Evolutionary conservation across 768 basidiomycete species (phyloP).

Genomic region (Cytidiella melzeri): DNA sequence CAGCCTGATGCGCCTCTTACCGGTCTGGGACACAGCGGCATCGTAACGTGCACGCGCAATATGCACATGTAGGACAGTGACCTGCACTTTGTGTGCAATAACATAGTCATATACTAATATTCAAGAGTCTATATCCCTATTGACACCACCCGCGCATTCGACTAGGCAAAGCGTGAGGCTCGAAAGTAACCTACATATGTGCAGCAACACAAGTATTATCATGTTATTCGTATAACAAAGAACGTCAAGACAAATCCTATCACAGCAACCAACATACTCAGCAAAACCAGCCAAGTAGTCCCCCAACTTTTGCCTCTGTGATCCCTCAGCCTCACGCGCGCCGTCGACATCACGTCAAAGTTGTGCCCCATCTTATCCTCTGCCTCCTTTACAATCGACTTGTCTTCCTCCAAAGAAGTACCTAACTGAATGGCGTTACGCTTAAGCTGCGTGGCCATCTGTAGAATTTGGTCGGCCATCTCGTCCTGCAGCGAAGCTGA

Average conservation of each 20-base stretch:
- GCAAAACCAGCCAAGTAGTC: constrained; percentile 48
- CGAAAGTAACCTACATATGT: no score
- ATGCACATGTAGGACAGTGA: no score
- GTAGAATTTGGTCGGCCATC: constrained; percentile 64
- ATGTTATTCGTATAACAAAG: constrained; percentile 60
- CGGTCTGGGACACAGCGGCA: no score
- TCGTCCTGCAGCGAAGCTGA: constrained; percentile 67
- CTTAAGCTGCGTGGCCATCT: constrained; percentile 87
- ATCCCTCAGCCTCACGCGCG: constrained; percentile 44
- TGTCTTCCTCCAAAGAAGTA: constrained; percentile 65
- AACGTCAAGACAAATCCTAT: constrained; percentile 70
- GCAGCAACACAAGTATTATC: no score
- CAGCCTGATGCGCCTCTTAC: no score
- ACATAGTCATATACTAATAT: no score
- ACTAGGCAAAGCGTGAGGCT: no score
- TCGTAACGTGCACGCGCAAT: no score
- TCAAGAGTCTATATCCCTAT: no score
- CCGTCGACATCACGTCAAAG: constrained; percentile 59
- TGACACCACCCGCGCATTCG: no score
- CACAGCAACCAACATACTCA: constrained; percentile 54
- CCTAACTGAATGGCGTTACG: constrained; percentile 79
- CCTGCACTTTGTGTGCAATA: no score
- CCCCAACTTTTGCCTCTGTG: constrained; percentile 42
- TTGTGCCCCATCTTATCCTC: constrained; percentile 72
- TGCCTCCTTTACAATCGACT: constrained; percentile 58